A percentile compares a stretch with the other conserved stretches of the same genome.
phyloP scores from a whole-genome alignment of 768 basidiomycete species.

The Podaxis pistillaris region DNA sequence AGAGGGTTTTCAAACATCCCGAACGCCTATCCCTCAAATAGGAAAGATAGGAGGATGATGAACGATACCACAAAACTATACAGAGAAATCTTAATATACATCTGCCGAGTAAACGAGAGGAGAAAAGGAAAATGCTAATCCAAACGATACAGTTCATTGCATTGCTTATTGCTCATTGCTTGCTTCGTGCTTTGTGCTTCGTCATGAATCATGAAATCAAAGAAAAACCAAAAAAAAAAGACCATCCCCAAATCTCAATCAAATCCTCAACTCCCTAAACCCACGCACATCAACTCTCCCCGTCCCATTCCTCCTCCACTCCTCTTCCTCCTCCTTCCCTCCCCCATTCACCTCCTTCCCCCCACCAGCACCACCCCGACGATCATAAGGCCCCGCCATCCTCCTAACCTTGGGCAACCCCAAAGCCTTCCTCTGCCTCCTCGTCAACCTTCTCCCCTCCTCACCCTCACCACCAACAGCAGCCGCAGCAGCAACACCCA shows the following conservation, averaged over 20 bases:
- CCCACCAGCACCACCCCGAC: slow-evolving; percentile 45
- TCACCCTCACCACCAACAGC: neutral
- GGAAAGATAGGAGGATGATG: too few relatives aligned
- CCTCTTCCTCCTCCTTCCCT: slow-evolving; percentile 28
- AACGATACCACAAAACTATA: neutral
- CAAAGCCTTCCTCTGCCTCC: slow-evolving; percentile 66
- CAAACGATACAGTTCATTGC: neutral
- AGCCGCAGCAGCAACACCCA: neutral
- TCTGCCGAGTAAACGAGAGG: neutral
- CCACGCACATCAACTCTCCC: slow-evolving; percentile 76
- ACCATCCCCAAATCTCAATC: slow-evolving; percentile 2
- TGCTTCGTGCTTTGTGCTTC: neutral
- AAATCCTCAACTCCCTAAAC: slow-evolving; percentile 76
- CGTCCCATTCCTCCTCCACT: slow-evolving; percentile 67
- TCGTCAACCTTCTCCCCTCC: slow-evolving; percentile 47
- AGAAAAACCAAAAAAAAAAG: neutral
- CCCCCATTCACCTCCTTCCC: slow-evolving; percentile 50
- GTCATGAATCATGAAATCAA: neutral
- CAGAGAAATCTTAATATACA: neutral
- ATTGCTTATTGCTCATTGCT: neutral
- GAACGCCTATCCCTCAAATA: too few relatives aligned
- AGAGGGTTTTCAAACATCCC: too few relatives aligned
- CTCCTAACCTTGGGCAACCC: slow-evolving; percentile 54
- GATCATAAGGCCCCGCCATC: slow-evolving; percentile 28
- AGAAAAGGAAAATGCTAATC: neutral